These are phyloP conservation scores for Ceratocystis eucalypticola DNA, from an alignment of 2,329 filamentous ascomycete species.

Conservation along the genomic window DNA sequence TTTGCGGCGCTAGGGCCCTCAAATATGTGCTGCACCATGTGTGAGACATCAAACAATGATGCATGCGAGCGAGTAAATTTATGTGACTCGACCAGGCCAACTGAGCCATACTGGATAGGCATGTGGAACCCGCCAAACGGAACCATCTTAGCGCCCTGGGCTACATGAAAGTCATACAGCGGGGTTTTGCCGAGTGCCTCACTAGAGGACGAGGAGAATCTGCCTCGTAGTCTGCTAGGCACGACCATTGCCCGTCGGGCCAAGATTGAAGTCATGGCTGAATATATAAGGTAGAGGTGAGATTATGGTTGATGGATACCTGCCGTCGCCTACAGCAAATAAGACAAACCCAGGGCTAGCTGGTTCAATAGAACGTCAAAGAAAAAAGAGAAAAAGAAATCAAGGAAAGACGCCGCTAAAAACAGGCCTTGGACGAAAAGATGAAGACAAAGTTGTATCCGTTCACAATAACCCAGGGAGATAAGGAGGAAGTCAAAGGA, in stretches of 20 bases:
- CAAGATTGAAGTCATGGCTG: slow-evolving; percentile 15
- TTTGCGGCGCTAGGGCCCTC: slow-evolving; percentile 64
- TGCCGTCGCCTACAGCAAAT: background rate
- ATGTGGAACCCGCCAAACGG: slow-evolving; percentile 90
- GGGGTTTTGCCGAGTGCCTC: slow-evolving; percentile 47
- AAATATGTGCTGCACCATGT: slow-evolving; percentile 90
- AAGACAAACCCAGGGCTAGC: background rate
- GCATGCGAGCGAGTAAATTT: slow-evolving; percentile 77
- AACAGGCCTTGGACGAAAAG: background rate
- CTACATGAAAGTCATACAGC: slow-evolving; percentile 65
- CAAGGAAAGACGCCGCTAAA: background rate
- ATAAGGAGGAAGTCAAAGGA: background rate
- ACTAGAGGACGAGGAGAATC: slow-evolving; percentile 20
- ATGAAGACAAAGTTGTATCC: background rate
- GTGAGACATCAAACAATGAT: slow-evolving; percentile 88
- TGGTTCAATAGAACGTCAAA: background rate
- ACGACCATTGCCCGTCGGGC: slow-evolving; percentile 10
- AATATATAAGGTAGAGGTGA: background rate
- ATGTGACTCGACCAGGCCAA: slow-evolving; percentile 73
- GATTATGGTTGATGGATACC: background rate
- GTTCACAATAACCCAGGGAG: background rate
- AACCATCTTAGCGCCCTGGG: slow-evolving; percentile 80
- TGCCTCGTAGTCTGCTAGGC: slow-evolving; percentile 12
- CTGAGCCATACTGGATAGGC: slow-evolving; percentile 75
- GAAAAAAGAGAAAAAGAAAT: background rate